Evolutionary conservation across 1,284 basidiomycete species (phyloP).

Genomic region (Ganoderma boninense): DNA sequence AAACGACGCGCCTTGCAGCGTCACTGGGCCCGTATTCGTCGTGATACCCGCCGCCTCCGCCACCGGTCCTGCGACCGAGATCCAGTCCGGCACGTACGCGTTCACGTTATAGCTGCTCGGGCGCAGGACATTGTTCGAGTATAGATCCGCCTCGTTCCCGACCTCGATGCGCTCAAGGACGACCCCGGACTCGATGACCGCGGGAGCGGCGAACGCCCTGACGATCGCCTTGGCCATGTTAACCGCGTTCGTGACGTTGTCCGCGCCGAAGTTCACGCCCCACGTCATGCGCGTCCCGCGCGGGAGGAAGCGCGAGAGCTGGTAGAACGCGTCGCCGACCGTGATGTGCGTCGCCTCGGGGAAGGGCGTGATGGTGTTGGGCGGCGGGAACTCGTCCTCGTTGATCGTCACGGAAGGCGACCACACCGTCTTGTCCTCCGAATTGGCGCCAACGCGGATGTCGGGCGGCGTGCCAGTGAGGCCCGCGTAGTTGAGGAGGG

Average conservation of each 20-base stretch:
- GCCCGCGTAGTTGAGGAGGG: slow-evolving; percentile 59
- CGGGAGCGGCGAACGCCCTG: slow-evolving; percentile 56
- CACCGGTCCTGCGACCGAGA: slow-evolving; percentile 39
- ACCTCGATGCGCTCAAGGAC: slow-evolving; percentile 32
- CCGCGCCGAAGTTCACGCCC: slow-evolving; percentile 71
- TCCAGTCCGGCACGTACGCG: slow-evolving; percentile 64
- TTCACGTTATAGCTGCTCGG: slow-evolving; percentile 51
- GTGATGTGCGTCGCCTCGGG: slow-evolving; percentile 67
- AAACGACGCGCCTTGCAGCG: slow-evolving; percentile 62
- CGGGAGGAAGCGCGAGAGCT: slow-evolving; percentile 62
- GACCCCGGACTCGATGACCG: slow-evolving; percentile 55
- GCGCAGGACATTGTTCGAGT: slow-evolving; percentile 58
- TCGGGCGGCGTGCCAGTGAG: slow-evolving; percentile 64
- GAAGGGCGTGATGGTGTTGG: slow-evolving; percentile 59
- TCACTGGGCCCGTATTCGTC: slow-evolving; percentile 43
- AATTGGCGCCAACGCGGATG: slow-evolving; percentile 70
- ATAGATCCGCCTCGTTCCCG: slow-evolving; percentile 70
- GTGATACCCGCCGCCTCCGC: slow-evolving; percentile 40
- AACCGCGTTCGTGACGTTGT: slow-evolving; percentile 64
- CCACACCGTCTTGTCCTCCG: slow-evolving; percentile 62
- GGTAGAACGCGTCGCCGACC: slow-evolving; percentile 68
- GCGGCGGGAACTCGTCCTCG: slow-evolving; percentile 56
- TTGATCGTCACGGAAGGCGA: slow-evolving; percentile 44
- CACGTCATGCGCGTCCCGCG: slow-evolving; percentile 67
- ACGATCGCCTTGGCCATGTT: slow-evolving; percentile 66